Evolutionary conservation across 2,329 filamentous ascomycete genomes (phyloP), one percentile per base, ranked within the genome.

Genomic region (Colletotrichum cereale): DNA sequence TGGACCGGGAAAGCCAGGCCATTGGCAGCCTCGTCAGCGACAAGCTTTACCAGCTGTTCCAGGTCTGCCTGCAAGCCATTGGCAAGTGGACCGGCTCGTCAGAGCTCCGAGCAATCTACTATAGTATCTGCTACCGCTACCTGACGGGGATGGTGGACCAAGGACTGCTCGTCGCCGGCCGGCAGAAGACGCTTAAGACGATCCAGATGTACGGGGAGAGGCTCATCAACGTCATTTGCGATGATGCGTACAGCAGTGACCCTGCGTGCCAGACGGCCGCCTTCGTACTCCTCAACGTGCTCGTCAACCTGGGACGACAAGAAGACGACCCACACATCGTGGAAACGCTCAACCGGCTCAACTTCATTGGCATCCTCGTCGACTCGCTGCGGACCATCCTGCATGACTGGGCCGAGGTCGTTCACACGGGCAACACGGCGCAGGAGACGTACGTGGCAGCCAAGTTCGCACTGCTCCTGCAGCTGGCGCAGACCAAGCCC

Each of bases 51-150:
- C 93, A 97, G 78, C 88, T 98, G 5, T 98, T 99, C 86, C 93
- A 97, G 73, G 89, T 94, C 48, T 95, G 93, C 73, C 86, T 98
- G 18, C 89, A 91, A 75, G 94, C 94, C 6, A 92, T 97, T 66
- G 90, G 91, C 74, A 91, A 92, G 73, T 91, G 93, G 78, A 88
- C 91, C 2, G 91, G 92, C 5, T 91, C 89, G 64, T 85, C 93
- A 21, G 87, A 90, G 66, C 84, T 99, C 48, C 91, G 96, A 62
- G 91, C 96, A 69, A 88, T 93, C 29, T 96, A 97, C 82, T 99
- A 98, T 81, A 93, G 93, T 77, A 97, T 97, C 76, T 95, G 93
- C 83, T 96, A 95, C 79, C 90, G 93, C 26, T 97, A 97, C 79
- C 86, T 97, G 63, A 89, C 90, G 5, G 91, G 92, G 53, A 91